Conservation (phyloP, 371 early-diverging fungal genomes). For the Choanephora cucurbitarum region DNA sequence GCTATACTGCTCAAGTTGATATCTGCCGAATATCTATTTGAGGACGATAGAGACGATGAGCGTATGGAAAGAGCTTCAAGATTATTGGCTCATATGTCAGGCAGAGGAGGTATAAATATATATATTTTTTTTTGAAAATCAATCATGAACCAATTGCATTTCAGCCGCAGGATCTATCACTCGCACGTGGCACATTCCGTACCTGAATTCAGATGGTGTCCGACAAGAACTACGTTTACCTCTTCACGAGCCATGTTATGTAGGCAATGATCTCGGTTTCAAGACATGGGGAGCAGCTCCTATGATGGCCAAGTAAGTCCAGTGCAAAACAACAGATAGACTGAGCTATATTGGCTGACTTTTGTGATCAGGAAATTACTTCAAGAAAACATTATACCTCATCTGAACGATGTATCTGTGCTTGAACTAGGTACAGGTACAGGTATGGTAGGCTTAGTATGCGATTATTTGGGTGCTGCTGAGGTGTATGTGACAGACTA, state of each 20-base stretch:
- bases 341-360: not conserved
- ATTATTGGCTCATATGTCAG: constrained; percentile 48
- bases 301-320: constrained; percentile 47
- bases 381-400: constrained; percentile 42
- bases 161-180: constrained; percentile 51
- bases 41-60: constrained; percentile 34
- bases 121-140: not conserved
- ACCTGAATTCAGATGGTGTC: constrained; percentile 35
- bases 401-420: constrained; percentile 24
- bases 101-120: constrained; percentile 43
- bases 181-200: constrained; percentile 52
- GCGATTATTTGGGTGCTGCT: constrained; percentile 43
- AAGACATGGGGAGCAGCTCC: constrained; percentile 58
- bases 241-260: constrained; percentile 48
- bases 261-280: constrained; percentile 51
- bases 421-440: constrained; percentile 48
- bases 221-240: constrained; percentile 24
- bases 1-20: constrained; percentile 32
- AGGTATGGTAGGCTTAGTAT: constrained; percentile 46
- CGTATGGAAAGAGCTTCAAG: constrained; percentile 41
- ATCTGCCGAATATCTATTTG: constrained; percentile 24
- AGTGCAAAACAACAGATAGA: too few relatives aligned
- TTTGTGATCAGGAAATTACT: constrained; percentile 31
- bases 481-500: constrained; percentile 46
- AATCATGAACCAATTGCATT: constrained; percentile 8